Conservation (phyloP, 2,329 filamentous ascomycete species). For the Colletotrichum ledebouriae region DNA sequence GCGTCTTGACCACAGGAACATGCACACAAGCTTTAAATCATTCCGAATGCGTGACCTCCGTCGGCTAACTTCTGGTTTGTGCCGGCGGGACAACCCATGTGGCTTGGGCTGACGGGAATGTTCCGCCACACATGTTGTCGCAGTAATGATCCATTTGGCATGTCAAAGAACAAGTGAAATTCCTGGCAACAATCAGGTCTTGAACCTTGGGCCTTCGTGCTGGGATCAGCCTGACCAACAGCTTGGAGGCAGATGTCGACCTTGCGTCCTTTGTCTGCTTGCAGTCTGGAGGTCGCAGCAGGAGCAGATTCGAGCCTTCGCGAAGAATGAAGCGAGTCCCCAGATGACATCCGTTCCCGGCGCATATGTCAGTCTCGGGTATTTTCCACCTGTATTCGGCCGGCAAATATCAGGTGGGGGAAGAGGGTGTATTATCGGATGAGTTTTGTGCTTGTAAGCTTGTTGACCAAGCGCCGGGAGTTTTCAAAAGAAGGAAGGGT, state of each 20-base stretch:
- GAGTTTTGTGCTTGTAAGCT: background rate
- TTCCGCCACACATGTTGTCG: slow-evolving; percentile 6
- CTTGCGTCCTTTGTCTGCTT: slow-evolving; percentile 10
- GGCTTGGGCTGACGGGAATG: slow-evolving; percentile 4
- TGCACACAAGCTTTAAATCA: background rate
- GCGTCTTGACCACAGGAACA: background rate
- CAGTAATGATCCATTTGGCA: background rate
- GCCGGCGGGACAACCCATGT: background rate
- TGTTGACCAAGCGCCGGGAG: slow-evolving; percentile 20
- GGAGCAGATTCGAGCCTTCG: background rate
- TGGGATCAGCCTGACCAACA: background rate
- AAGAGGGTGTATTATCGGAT: background rate
- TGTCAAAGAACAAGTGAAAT: background rate
- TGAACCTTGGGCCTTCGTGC: background rate
- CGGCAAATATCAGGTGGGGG: slow-evolving; percentile 7
- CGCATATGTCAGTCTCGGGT: background rate
- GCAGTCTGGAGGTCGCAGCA: slow-evolving; percentile 5
- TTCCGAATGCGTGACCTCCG: background rate
- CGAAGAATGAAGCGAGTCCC: background rate
- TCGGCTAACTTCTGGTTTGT: slow-evolving; percentile 1
- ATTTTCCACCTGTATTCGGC: slow-evolving; percentile 1
- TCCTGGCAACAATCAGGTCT: background rate
- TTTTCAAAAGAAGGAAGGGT: background rate
- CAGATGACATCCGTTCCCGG: slow-evolving; percentile 14
- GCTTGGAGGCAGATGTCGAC: background rate